A percentile compares a stretch with the other conserved stretches of the same genome.
These are phyloP conservation scores for Excoecaria cochinchinensis DNA, from an alignment of 345 rosid species.

Conservation along the genomic window DNA sequence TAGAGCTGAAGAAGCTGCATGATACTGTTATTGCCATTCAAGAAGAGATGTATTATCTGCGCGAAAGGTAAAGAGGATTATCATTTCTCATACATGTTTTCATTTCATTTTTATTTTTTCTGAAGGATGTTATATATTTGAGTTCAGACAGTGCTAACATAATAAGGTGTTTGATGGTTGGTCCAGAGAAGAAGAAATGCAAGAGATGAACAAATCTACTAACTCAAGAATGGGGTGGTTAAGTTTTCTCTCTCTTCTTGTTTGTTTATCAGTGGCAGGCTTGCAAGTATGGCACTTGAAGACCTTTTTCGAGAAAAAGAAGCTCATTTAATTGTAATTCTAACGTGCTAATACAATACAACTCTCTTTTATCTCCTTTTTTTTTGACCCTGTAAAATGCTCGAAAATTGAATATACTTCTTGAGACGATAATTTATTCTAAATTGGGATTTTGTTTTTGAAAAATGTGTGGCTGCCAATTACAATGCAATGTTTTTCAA, in stretches of 20 bases:
- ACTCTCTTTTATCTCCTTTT: not conserved
- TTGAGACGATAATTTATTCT: constrained; percentile 8
- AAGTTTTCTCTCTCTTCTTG: constrained; percentile 64
- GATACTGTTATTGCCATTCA: constrained; percentile 71
- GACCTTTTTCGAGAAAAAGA: constrained; percentile 92
- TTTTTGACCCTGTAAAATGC: constrained; percentile 15
- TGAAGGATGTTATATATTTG: not conserved
- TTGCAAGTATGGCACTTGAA: constrained; percentile 87
- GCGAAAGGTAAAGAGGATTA: constrained; percentile 60
- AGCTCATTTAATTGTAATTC: constrained; percentile 57
- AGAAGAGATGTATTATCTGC: constrained; percentile 80
- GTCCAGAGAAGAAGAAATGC: constrained; percentile 91
- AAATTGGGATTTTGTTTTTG: not conserved
- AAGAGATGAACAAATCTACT: constrained; percentile 66
- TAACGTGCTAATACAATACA: not conserved
- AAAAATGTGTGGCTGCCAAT: not conserved
- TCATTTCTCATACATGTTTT: not conserved
- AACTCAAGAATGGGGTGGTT: constrained; percentile 79
- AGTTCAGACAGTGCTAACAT: not conserved
- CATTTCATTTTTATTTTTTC: not conserved
- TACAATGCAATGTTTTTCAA: not conserved
- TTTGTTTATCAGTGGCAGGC: constrained; percentile 83
- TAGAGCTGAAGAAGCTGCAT: constrained; percentile 70
- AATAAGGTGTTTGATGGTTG: not conserved
- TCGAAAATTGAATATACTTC: constrained; percentile 8